Evolutionary conservation across 2,329 filamentous ascomycete genomes (phyloP).

Genomic region (Curvularia eragrostidis): DNA sequence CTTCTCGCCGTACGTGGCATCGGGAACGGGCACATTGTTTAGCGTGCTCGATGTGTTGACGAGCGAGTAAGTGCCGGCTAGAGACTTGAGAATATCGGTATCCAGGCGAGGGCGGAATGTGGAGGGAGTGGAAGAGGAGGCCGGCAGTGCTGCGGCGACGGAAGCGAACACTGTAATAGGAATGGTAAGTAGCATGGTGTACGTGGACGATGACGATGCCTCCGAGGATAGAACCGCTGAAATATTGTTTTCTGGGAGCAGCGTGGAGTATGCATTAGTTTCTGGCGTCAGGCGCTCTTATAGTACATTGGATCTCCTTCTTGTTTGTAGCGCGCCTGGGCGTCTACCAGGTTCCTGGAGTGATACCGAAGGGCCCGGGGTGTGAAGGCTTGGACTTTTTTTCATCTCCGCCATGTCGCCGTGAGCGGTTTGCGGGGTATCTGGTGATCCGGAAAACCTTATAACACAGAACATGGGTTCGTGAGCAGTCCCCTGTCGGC

Average conservation of each 20-base stretch:
- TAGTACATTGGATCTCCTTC: background rate
- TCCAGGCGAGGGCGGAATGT: background rate
- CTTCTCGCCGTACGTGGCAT: conserved; percentile 28
- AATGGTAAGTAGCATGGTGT: conserved; percentile 1
- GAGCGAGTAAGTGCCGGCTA: conserved; percentile 35
- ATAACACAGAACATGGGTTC: background rate
- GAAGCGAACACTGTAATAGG: conserved; percentile 5
- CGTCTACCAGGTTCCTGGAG: background rate
- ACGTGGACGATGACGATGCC: background rate
- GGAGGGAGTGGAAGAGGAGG: background rate
- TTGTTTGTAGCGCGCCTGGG: background rate
- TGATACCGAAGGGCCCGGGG: background rate
- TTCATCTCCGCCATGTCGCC: conserved; percentile 16
- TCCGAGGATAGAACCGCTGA: background rate
- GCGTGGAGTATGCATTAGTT: background rate
- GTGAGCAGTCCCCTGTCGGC: background rate
- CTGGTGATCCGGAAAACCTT: background rate
- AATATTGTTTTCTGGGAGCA: background rate
- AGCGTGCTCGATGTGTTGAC: conserved; percentile 35
- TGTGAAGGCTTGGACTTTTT: background rate
- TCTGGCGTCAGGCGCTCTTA: background rate
- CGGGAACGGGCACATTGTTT: conserved; percentile 29
- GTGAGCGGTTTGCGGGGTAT: conserved; percentile 16
- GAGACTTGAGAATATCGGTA: conserved; percentile 23
- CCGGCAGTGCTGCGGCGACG: conserved; percentile 9